These are phyloP conservation scores for Ampelocalamus luodianensis DNA, from an alignment of 176 grass and related monocot genomes.

Conservation along the genomic window DNA sequence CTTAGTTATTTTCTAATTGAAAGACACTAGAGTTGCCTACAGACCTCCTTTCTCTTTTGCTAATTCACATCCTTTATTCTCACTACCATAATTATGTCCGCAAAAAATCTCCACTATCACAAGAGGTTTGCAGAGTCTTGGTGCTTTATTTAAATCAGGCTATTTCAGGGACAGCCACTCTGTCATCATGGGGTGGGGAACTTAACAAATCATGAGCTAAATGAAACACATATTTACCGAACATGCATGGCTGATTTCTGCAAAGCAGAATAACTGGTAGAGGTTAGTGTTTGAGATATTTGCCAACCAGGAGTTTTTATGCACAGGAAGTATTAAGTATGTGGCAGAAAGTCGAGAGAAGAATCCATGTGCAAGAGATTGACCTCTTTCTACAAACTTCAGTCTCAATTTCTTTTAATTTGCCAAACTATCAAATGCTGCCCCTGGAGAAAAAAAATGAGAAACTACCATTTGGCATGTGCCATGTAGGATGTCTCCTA, in stretches of 20 bases:
- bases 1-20: background rate
- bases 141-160: background rate
- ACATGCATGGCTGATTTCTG: background rate
- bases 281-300: background rate
- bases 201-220: constrained; percentile 10
- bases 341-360: background rate
- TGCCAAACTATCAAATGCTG: background rate
- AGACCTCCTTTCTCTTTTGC: background rate
- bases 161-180: background rate
- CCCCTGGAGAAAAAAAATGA: background rate
- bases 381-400: background rate
- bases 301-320: constrained; percentile 13
- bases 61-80: background rate
- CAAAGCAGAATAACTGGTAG: background rate
- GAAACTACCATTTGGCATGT: background rate
- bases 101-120: background rate
- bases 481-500: background rate
- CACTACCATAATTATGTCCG: background rate
- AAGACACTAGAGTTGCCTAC: background rate
- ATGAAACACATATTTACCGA: background rate
- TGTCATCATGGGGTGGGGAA: constrained; percentile 8
- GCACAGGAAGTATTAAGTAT: background rate
- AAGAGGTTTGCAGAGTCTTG: background rate
- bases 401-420: background rate
- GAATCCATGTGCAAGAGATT: background rate